Evolutionary conservation across 2,329 filamentous ascomycete genomes (phyloP).

Genomic region (Ascochyta rabiei): DNA sequence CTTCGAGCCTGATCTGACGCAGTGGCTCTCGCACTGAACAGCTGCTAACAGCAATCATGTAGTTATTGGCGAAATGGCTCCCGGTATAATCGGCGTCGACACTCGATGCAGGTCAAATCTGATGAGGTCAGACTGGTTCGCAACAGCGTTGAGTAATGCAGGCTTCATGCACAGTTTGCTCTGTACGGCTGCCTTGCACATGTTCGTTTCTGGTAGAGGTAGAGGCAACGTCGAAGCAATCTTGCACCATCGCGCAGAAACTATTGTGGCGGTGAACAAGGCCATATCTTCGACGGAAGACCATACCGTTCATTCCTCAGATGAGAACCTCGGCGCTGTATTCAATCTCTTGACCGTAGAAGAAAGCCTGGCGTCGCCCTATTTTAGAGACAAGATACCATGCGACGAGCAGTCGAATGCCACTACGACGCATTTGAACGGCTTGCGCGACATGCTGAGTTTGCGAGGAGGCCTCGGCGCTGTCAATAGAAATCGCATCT

Average conservation of each 20-base stretch:
- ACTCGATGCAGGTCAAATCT: slow-evolving; percentile 42
- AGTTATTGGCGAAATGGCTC: slow-evolving; percentile 47
- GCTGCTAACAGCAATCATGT: slow-evolving; percentile 23
- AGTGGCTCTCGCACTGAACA: not conserved
- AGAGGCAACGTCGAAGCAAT: slow-evolving; percentile 40
- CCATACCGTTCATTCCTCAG: slow-evolving; percentile 34
- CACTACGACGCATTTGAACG: slow-evolving; percentile 41
- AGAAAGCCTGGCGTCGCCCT: slow-evolving; percentile 37
- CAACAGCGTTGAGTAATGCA: slow-evolving; percentile 40
- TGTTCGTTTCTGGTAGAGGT: slow-evolving; percentile 41
- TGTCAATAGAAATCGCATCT: slow-evolving; percentile 45
- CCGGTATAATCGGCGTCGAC: slow-evolving; percentile 46
- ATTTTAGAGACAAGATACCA: slow-evolving; percentile 24
- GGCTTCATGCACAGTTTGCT: slow-evolving; percentile 51
- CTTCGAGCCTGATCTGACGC: not conserved
- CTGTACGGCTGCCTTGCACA: slow-evolving; percentile 43
- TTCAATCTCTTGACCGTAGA: slow-evolving; percentile 48
- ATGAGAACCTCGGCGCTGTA: slow-evolving; percentile 48
- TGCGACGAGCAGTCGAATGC: slow-evolving; percentile 41
- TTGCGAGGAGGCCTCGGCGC: slow-evolving; percentile 42
- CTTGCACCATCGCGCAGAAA: slow-evolving; percentile 41
- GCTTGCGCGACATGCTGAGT: slow-evolving; percentile 44
- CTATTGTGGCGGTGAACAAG: slow-evolving; percentile 43
- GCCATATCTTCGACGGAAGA: slow-evolving; percentile 36
- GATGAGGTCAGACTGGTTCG: slow-evolving; percentile 47